Evolutionary conservation across 1,284 basidiomycete species (phyloP).

Genomic region (Melampsora abietis-canadensis): DNA sequence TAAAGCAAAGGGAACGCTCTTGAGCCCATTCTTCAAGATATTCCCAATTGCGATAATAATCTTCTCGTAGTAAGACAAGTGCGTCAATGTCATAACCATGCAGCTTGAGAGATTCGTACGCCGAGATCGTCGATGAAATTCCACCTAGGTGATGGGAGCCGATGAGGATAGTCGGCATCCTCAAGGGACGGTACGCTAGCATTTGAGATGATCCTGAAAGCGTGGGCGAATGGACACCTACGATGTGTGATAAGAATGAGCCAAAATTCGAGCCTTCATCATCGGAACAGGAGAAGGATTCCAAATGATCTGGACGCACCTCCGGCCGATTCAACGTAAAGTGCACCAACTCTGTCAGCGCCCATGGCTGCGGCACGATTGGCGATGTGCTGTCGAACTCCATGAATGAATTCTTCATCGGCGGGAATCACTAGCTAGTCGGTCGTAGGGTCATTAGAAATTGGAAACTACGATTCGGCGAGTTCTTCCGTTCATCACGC

Average conservation of each 20-base stretch:
- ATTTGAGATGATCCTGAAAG: slow-evolving; percentile 80
- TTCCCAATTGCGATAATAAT: slow-evolving; percentile 79
- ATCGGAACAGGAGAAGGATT: slow-evolving; percentile 13
- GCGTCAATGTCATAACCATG: slow-evolving; percentile 85
- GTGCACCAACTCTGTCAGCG: slow-evolving; percentile 57
- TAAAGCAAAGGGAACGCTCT: slow-evolving; percentile 62
- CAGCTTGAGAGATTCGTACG: slow-evolving; percentile 85
- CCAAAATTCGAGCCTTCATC: not conserved
- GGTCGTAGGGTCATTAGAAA: slow-evolving; percentile 3
- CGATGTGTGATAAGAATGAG: slow-evolving; percentile 2
- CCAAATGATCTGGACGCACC: slow-evolving; percentile 60
- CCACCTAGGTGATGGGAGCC: slow-evolving; percentile 87
- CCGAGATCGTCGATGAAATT: slow-evolving; percentile 87
- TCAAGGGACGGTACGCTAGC: slow-evolving; percentile 73
- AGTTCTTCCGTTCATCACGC: slow-evolving; percentile 3
- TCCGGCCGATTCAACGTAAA: slow-evolving; percentile 92
- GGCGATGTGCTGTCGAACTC: slow-evolving; percentile 66
- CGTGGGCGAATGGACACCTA: slow-evolving; percentile 89
- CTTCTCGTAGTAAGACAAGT: slow-evolving; percentile 80
- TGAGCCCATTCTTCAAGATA: slow-evolving; percentile 72
- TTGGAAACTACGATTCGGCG: too few relatives aligned
- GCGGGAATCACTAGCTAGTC: slow-evolving; percentile 49
- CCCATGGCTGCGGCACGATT: slow-evolving; percentile 57
- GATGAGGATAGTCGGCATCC: slow-evolving; percentile 80
- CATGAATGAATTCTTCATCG: slow-evolving; percentile 65